Percentiles rank a stretch among this genome's conserved stretches.
Conservation (phyloP, 2,329 filamentous ascomycete genomes). For the Dothiorella sarmentorum region DNA sequence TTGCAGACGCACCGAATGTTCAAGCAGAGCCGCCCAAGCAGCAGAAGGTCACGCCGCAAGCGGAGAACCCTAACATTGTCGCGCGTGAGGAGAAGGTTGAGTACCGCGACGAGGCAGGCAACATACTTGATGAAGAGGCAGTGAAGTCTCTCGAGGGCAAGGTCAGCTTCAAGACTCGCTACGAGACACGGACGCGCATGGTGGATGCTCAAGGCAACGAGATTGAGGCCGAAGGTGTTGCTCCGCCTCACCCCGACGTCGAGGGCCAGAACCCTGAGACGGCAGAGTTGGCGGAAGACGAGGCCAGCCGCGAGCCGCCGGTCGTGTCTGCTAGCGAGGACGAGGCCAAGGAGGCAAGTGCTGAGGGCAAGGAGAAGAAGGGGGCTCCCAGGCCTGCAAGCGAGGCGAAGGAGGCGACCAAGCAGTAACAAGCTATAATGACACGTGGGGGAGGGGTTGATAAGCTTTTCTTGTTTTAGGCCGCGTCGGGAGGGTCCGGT, state of each 20-base stretch:
- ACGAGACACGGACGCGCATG: slow-evolving; percentile 88
- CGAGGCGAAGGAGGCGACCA: slow-evolving; percentile 37
- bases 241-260: slow-evolving; percentile 55
- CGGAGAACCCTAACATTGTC: slow-evolving; percentile 36
- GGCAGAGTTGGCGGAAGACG: slow-evolving; percentile 34
- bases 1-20: slow-evolving; percentile 21
- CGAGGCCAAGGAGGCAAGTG: slow-evolving; percentile 43
- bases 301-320: slow-evolving; percentile 40
- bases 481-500: slow-evolving; percentile 4
- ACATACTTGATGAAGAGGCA: slow-evolving; percentile 77
- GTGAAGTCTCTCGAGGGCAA: slow-evolving; percentile 79
- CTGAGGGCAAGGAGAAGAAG: slow-evolving; percentile 33
- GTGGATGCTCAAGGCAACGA: slow-evolving; percentile 79
- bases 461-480: slow-evolving; percentile 11
- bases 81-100: slow-evolving; percentile 78
- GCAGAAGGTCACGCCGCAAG: slow-evolving; percentile 31
- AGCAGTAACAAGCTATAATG: slow-evolving; percentile 19
- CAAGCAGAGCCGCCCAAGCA: slow-evolving; percentile 25
- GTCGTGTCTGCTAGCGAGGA: slow-evolving; percentile 41
- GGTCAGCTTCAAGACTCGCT: slow-evolving; percentile 91
- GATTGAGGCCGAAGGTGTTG: slow-evolving; percentile 41
- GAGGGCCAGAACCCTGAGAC: slow-evolving; percentile 59
- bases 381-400: slow-evolving; percentile 37
- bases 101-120: slow-evolving; percentile 92
- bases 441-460: slow-evolving; percentile 11